Evolutionary conservation across 768 basidiomycete genomes (phyloP).

Genomic region (Sistotremastrum niveocremeum): DNA sequence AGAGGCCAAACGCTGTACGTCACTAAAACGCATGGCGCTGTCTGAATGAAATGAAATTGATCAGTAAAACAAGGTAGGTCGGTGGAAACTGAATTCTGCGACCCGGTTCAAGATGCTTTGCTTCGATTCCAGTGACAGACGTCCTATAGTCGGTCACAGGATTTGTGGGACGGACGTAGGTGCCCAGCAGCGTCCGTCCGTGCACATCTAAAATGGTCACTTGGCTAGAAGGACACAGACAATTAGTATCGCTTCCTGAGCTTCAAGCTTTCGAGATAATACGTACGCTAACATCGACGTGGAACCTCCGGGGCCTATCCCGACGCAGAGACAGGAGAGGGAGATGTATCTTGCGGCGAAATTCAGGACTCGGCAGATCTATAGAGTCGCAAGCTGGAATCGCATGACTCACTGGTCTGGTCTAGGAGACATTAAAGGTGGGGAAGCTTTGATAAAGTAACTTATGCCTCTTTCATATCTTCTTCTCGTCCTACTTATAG

Average conservation of each 20-base stretch:
- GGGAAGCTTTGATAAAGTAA: too few relatives aligned
- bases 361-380: too few relatives aligned
- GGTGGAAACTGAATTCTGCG: not conserved
- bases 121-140: conserved; percentile 41
- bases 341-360: not conserved
- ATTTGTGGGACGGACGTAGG: conserved; percentile 52
- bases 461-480: too few relatives aligned
- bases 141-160: conserved; percentile 65
- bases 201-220: conserved; percentile 24
- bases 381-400: too few relatives aligned
- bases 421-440: too few relatives aligned
- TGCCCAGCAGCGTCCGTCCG: conserved; percentile 48
- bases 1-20: conserved; percentile 55
- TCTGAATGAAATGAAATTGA: conserved; percentile 17
- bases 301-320: conserved; percentile 68
- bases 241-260: conserved; percentile 2
- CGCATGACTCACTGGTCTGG: too few relatives aligned
- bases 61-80: too few relatives aligned
- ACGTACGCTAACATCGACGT: conserved; percentile 75
- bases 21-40: conserved; percentile 39
- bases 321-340: conserved; percentile 17
- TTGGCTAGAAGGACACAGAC: conserved; percentile 20
- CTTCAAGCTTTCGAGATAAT: not conserved
- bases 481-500: too few relatives aligned
- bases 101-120: conserved; percentile 28